phyloP scores from a whole-genome alignment of 1,284 basidiomycete genomes.

The Pseudozyma thailandica region DNA sequence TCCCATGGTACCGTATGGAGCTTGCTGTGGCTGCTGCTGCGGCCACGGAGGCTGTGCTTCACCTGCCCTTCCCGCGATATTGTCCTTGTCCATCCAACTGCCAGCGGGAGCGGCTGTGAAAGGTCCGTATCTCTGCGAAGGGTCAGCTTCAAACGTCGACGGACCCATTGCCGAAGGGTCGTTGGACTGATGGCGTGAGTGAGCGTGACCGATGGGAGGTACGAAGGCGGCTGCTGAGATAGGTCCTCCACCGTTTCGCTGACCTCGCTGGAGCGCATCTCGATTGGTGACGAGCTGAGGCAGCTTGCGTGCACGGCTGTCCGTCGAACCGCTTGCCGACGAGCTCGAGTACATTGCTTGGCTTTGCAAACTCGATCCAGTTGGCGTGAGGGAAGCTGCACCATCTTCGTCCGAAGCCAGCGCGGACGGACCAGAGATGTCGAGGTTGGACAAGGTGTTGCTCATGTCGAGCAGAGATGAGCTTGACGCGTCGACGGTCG shows the following conservation, averaged over 20 bases:
- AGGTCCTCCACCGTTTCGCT: slow-evolving; percentile 25
- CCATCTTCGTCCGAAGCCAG: slow-evolving; percentile 11
- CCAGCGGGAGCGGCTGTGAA: slow-evolving; percentile 42
- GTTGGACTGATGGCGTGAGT: slow-evolving; percentile 34
- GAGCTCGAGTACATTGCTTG: slow-evolving; percentile 14
- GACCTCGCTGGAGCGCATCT: slow-evolving; percentile 48
- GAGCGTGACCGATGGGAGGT: slow-evolving; percentile 55
- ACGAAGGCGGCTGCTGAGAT: slow-evolving; percentile 49
- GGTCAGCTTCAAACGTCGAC: slow-evolving; percentile 15
- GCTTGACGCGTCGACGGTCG: slow-evolving; percentile 16
- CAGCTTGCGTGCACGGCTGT: slow-evolving; percentile 32
- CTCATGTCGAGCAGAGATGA: slow-evolving; percentile 30
- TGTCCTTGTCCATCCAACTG: slow-evolving; percentile 41
- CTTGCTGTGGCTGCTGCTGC: slow-evolving; percentile 11
- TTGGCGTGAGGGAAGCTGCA: slow-evolving; percentile 1
- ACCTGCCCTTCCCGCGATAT: slow-evolving; percentile 6
- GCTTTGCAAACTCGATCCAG: background rate
- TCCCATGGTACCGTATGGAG: slow-evolving; percentile 3
- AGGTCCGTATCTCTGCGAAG: slow-evolving; percentile 30
- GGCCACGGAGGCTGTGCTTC: slow-evolving; percentile 24
- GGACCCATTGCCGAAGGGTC: slow-evolving; percentile 12
- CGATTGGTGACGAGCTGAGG: slow-evolving; percentile 58
- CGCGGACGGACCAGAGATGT: slow-evolving; percentile 37
- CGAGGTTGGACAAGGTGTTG: slow-evolving; percentile 31
- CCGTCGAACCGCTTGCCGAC: slow-evolving; percentile 16